Percentiles rank a stretch among this genome's conserved stretches.
Conservation (phyloP, 805 yeast species). For the Saccharomycopsis fibuligera region DNA sequence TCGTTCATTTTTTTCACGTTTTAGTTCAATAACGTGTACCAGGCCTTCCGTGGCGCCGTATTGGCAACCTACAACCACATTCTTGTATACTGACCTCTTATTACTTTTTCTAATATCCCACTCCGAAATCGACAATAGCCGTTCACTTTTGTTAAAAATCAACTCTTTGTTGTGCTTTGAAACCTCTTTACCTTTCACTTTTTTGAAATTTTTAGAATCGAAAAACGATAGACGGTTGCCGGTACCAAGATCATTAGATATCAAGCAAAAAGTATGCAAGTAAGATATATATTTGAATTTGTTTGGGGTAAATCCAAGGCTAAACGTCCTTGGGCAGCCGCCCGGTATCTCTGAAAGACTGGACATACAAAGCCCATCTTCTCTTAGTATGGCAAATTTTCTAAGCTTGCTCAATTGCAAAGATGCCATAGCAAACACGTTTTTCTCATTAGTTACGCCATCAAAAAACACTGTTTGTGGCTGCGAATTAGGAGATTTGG, state of each 20-base stretch:
- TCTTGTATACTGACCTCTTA: constrained; percentile 8
- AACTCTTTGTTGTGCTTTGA: background rate
- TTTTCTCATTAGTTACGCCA: constrained; percentile 2
- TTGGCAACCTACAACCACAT: constrained; percentile 14
- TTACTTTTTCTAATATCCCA: constrained; percentile 8
- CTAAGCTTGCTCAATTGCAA: background rate
- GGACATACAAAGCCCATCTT: constrained; percentile 4
- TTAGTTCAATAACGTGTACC: constrained; percentile 12
- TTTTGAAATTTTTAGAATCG: constrained; percentile 11
- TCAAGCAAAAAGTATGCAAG: constrained; percentile 12
- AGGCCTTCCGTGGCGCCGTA: background rate
- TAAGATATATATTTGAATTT: constrained; percentile 9
- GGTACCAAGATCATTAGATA: background rate
- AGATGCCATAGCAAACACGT: background rate
- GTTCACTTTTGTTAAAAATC: constrained; percentile 4
- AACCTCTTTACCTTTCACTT: background rate
- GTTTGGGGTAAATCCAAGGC: constrained; percentile 9
- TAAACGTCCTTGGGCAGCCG: constrained; percentile 7
- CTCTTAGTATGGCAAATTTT: constrained; percentile 4
- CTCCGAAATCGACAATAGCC: constrained; percentile 1
- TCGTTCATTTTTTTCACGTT: constrained; percentile 6
- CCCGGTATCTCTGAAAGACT: background rate
- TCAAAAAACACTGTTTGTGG: constrained; percentile 12
- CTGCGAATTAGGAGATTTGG: background rate
- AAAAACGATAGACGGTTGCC: constrained; percentile 8